phyloP scores from a whole-genome alignment of 768 basidiomycete genomes.

The Suillus subaureus region DNA sequence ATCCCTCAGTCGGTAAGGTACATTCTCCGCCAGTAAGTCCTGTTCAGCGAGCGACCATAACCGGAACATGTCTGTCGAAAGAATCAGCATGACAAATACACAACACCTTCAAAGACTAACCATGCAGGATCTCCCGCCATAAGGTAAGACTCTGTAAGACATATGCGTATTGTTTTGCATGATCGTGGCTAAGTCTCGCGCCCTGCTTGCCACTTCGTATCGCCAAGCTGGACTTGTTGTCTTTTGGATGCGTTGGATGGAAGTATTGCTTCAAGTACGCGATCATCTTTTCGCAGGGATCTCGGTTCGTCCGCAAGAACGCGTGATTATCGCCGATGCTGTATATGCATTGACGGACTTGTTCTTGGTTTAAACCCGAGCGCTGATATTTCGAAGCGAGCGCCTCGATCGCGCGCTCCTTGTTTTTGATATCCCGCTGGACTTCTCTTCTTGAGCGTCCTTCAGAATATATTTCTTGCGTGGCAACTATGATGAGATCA shows the following conservation, averaged over 20 bases:
- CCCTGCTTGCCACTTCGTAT: constrained; percentile 83
- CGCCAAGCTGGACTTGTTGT: constrained; percentile 66
- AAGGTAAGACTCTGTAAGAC: constrained; percentile 85
- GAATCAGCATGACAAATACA: constrained; percentile 10
- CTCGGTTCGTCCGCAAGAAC: constrained; percentile 82
- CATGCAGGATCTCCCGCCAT: constrained; percentile 86
- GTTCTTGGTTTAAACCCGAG: constrained; percentile 61
- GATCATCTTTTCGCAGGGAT: constrained; percentile 89
- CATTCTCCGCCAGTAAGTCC: constrained; percentile 75
- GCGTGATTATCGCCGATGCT: constrained; percentile 91
- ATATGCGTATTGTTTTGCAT: constrained; percentile 83
- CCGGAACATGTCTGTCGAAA: constrained; percentile 77
- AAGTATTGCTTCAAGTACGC: constrained; percentile 73
- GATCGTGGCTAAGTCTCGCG: constrained; percentile 81
- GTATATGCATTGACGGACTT: constrained; percentile 77
- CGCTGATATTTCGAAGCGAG: constrained; percentile 66
- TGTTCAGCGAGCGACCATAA: constrained; percentile 82
- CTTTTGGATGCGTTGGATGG: constrained; percentile 70
- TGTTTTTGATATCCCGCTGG: constrained; percentile 80
- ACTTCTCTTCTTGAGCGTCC: constrained; percentile 72
- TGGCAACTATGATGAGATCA: constrained; percentile 73
- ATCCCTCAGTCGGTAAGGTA: constrained; percentile 80
- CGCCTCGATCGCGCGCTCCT: constrained; percentile 82
- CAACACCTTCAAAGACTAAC: constrained; percentile 37
- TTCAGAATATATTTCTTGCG: constrained; percentile 81